Evolutionary conservation across 306 rosid species (phyloP), one percentile per base, ranked within the genome.

Genomic region (Morella rubra): DNA sequence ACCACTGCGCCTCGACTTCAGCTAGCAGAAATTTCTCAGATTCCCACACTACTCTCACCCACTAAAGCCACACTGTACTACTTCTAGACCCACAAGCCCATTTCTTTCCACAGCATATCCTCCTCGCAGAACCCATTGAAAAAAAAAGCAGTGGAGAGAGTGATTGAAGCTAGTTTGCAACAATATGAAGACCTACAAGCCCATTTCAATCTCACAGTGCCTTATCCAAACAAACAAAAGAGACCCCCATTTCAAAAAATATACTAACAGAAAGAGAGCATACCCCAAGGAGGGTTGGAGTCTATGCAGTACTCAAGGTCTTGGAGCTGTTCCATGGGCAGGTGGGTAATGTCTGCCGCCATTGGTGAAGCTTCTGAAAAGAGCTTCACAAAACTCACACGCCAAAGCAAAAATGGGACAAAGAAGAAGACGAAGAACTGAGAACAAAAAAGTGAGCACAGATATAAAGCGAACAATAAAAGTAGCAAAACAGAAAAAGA

Each of bases 281-380:
- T 89, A 95, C 98, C 92, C 98, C 97, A 95, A 3, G 98, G 91
- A 71, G 98, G 98, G 79, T 95, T 95, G 55, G 98, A 95, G 92
- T 95, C 98, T 84, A 95, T 86, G 84, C 98, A 95, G 79, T 89
- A 95, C 77, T 95, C 97, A 71, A 95, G 98, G 92, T 95, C 98
- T 80, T 95, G 97, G 69, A 95, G 97, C 76, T 95, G 98, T 80
- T 95, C 98, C 98, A 95, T 95, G 79, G 98, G 98, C 24, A 73
- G 85, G 86, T 95, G 98, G 73, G 89, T 92, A 76, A 92, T 92
- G 89, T 95, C 97, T 5, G 97, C 98, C 4, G 97, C 93, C 98
- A 95, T 95, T 86, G 93, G 16, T 41, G 85, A 82, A 85, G 89
- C 47, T 77, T 81, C 67, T 67, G 68, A 80, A 50, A 62, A 70